These are phyloP conservation scores for Cantharellus cinnabarinus DNA, from an alignment of 768 basidiomycete genomes.

Conservation along the genomic window DNA sequence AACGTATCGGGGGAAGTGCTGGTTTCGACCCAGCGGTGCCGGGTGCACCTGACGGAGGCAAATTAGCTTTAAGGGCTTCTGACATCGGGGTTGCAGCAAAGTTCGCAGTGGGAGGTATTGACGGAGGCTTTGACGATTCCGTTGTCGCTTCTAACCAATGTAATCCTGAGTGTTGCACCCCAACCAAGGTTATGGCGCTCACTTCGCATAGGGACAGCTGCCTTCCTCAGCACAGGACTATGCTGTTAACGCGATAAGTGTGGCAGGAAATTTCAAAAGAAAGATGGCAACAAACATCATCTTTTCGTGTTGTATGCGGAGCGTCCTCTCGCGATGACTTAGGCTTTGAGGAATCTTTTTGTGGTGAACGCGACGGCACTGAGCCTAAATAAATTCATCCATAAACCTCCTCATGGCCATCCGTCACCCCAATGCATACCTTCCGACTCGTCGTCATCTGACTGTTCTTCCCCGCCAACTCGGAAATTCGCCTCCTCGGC, in stretches of 20 bases:
- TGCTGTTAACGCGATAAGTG: neutral
- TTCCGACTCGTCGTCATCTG: slow-evolving; percentile 45
- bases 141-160: slow-evolving; percentile 1
- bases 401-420: neutral
- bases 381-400: slow-evolving; percentile 20
- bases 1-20: slow-evolving; percentile 60
- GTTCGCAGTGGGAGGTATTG: slow-evolving; percentile 40
- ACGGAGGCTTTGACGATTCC: slow-evolving; percentile 27
- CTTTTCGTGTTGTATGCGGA: slow-evolving; percentile 18
- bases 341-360: slow-evolving; percentile 30
- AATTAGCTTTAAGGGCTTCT: slow-evolving; percentile 51
- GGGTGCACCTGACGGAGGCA: slow-evolving; percentile 28
- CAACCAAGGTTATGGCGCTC: slow-evolving; percentile 18
- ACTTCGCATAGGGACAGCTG: slow-evolving; percentile 51
- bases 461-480: slow-evolving; percentile 49
- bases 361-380: slow-evolving; percentile 35
- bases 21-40: slow-evolving; percentile 26
- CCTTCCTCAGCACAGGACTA: slow-evolving; percentile 11
- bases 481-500: slow-evolving; percentile 91
- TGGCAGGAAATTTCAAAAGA: neutral
- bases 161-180: too few species aligned
- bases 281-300: neutral
- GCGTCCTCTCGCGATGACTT: slow-evolving; percentile 33
- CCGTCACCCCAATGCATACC: slow-evolving; percentile 4
- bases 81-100: slow-evolving; percentile 63